Conservation (phyloP, 2,329 filamentous ascomycete genomes). For the Didymella exigua region DNA sequence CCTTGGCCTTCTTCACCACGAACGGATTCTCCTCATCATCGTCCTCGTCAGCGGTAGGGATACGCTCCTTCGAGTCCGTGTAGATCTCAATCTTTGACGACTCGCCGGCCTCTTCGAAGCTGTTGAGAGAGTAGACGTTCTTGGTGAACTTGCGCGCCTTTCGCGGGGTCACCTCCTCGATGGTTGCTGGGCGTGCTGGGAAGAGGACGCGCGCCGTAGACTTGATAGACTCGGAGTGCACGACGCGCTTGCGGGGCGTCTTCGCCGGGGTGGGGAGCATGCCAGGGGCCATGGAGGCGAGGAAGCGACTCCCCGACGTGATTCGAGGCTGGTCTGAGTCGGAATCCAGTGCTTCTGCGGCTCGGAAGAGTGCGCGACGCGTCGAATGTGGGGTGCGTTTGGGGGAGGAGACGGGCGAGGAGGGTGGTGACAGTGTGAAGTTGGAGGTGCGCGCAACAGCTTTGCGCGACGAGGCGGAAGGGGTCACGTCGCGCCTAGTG, state of each 20-base stretch:
- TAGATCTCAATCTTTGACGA: slow-evolving; percentile 71
- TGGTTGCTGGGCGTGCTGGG: slow-evolving; percentile 66
- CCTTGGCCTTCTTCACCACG: slow-evolving; percentile 57
- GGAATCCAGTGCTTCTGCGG: slow-evolving; percentile 31
- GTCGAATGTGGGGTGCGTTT: slow-evolving; percentile 40
- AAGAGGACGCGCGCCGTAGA: slow-evolving; percentile 61
- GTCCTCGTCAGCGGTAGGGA: slow-evolving; percentile 70
- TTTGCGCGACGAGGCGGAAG: slow-evolving; percentile 35
- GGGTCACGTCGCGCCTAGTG: slow-evolving; percentile 37
- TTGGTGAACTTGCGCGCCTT: slow-evolving; percentile 64
- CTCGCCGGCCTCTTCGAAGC: slow-evolving; percentile 55
- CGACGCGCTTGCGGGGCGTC: slow-evolving; percentile 69
- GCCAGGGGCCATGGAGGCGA: slow-evolving; percentile 45
- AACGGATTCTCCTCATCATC: slow-evolving; percentile 71
- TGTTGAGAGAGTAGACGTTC: slow-evolving; percentile 51
- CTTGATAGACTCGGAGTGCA: slow-evolving; percentile 49
- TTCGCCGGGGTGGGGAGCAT: slow-evolving; percentile 81
- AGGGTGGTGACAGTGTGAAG: slow-evolving; percentile 53
- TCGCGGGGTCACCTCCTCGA: slow-evolving; percentile 63
- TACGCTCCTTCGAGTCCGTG: slow-evolving; percentile 76
- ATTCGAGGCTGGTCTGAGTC: slow-evolving; percentile 39
- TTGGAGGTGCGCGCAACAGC: slow-evolving; percentile 50
- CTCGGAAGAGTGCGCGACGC: slow-evolving; percentile 33
- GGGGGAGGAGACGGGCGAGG: slow-evolving; percentile 48
- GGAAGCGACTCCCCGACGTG: slow-evolving; percentile 33